A percentile compares a stretch with the other conserved stretches of the same genome.
These are phyloP conservation scores for Wickerhamomyces ciferrii DNA, from an alignment of 805 yeast genomes.

Conservation along the genomic window DNA sequence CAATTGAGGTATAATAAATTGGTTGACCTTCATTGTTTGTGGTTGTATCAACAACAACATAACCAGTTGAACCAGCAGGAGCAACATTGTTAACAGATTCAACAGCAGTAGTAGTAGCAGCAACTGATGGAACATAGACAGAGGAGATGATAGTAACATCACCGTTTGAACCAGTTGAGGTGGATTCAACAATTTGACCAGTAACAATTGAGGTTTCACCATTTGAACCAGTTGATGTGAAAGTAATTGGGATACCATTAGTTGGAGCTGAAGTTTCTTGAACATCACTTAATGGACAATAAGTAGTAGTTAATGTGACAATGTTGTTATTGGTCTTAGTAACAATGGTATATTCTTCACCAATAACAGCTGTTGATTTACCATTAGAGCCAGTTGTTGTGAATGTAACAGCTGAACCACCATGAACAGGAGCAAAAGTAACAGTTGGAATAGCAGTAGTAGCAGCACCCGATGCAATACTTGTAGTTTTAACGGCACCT, in stretches of 20 bases:
- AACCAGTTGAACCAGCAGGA: not conserved
- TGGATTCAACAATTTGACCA: not conserved
- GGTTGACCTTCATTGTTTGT: not conserved
- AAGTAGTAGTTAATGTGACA: conserved; percentile 11
- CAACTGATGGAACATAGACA: not conserved
- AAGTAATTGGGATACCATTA: not conserved
- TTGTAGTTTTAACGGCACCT: not conserved
- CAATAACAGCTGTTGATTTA: conserved; percentile 19
- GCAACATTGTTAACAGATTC: not conserved
- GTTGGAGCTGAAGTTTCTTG: not conserved
- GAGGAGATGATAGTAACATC: not conserved
- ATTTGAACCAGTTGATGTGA: not conserved
- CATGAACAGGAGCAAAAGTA: not conserved
- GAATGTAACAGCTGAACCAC: not conserved
- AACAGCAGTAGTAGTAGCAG: not conserved
- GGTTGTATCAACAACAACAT: not conserved
- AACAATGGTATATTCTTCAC: conserved; percentile 5
- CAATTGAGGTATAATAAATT: not conserved
- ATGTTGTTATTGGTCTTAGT: not conserved
- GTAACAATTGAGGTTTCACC: not conserved
- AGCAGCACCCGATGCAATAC: not conserved
- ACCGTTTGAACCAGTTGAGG: not conserved
- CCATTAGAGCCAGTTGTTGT: conserved; percentile 15
- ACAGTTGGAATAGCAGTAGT: not conserved
- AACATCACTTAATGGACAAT: conserved; percentile 5